Base-by-base conservation (phyloP, 345 rosid species). In the Aquilaria yunnanensis region DNA sequence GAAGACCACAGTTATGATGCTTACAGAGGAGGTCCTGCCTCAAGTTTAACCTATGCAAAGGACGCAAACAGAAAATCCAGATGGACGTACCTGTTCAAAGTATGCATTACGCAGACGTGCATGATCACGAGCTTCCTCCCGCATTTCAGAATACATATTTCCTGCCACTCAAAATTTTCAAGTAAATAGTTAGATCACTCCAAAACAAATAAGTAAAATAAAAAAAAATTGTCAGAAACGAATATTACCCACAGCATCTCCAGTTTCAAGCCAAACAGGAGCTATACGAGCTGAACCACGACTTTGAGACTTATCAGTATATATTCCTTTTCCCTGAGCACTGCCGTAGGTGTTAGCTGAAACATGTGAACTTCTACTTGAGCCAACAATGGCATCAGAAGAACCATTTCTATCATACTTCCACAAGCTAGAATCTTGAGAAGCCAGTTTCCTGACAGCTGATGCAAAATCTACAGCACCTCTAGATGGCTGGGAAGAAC, bases 261-360 rank as follows among this genome's bases (percentile, higher is more conserved):
- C 97, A 37, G 99, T 95, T 78, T 95, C 97, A 72, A 95, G 88
- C 99, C 96, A 95, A 45, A 81, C 79, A 70, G 97, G 97, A 75
- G 99, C 67, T 61, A 84, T 52, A 58, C 88, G 89, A 75, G 74
- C 77, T 65, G 90, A 81, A 64, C 83, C 77, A 51, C 81, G 89
- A 71, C 51, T 82, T 69, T 80, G 97, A 56, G 72, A 65, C 79
- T 88, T 87, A 60, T 89, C 92, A 51, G 83, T 68, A 70, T 83
- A 83, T 52, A 74, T n/a, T 52, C 83, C 80, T 76, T 93, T 88
- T 57, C 84, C 92, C 66, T 78, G 82, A 29, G 85, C 88, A 67
- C 83, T 70, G 67, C 70, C 69, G 75, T 81, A 81, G 54, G 89
- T 61, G 72, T 82, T 79, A 63, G 83, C 71, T 41, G 73, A 72